phyloP scores from a whole-genome alignment of 192 early-diverging fungal species.

The Coemansia sp. region DNA sequence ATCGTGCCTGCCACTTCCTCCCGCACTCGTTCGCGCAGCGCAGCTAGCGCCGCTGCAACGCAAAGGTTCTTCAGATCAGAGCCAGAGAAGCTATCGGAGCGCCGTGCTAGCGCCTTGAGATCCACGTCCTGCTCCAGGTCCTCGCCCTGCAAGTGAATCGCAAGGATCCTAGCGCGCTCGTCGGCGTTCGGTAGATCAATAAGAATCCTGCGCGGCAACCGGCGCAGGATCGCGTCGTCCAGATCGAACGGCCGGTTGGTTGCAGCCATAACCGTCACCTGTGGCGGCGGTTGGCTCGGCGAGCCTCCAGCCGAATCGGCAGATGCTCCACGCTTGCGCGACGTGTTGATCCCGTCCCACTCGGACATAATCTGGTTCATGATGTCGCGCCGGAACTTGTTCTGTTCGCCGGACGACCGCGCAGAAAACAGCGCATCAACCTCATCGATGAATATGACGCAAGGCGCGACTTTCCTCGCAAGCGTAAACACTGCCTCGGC shows the following conservation, averaged over 20 bases:
- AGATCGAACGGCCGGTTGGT: constrained; percentile 97
- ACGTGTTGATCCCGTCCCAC: constrained; percentile 84
- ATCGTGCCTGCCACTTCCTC: constrained; percentile 35
- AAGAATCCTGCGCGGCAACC: constrained; percentile 87
- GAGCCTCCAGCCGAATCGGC: constrained; percentile 15
- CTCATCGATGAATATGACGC: constrained; percentile 97
- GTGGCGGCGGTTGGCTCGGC: constrained; percentile 13
- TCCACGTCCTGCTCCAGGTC: constrained; percentile 59
- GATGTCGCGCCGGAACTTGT: constrained; percentile 71
- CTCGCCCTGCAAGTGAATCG: constrained; percentile 78
- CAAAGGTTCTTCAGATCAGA: constrained; percentile 95
- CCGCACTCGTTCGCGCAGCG: constrained; percentile 63
- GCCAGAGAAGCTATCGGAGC: constrained; percentile 82
- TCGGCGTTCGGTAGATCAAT: constrained; percentile 84
- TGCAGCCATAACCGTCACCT: constrained; percentile 86
- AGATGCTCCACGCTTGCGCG: constrained; percentile 54
- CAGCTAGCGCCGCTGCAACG: constrained; percentile 75
- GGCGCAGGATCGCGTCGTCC: constrained; percentile 92
- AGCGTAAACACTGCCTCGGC: constrained; percentile 90
- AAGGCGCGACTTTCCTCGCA: constrained; percentile 87
- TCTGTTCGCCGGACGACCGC: constrained; percentile 57
- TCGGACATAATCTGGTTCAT: constrained; percentile 97
- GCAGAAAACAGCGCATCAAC: constrained; percentile 87
- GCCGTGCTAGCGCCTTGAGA: constrained; percentile 64
- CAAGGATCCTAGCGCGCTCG: constrained; percentile 73